These are phyloP conservation scores for Sporothrix euskadiensis DNA, from an alignment of 2,329 filamentous ascomycete species.

Conservation along the genomic window DNA sequence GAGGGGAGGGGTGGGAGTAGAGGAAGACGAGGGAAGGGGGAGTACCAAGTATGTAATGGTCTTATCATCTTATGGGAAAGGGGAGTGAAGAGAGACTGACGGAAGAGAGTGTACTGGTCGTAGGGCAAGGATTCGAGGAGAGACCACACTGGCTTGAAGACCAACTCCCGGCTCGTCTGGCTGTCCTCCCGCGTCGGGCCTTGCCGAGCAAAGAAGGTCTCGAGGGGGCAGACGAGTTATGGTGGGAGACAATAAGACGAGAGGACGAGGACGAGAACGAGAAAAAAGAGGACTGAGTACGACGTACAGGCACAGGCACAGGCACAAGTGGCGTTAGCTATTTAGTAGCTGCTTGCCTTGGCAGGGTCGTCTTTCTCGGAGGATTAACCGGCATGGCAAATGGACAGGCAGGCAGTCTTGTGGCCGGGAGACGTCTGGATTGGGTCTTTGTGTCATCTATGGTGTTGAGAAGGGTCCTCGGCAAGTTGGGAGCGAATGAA, in stretches of 20 bases:
- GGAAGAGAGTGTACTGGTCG: neutral
- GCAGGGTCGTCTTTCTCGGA: slow-evolving; percentile 2
- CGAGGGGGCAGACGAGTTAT: neutral
- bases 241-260: neutral
- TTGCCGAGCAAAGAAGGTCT: neutral
- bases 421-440: neutral
- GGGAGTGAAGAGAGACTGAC: neutral
- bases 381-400: neutral
- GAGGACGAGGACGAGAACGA: neutral
- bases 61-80: neutral
- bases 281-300: neutral
- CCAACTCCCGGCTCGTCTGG: neutral
- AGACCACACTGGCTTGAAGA: neutral
- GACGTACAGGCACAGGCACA: neutral
- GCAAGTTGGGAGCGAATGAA: neutral
- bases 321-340: neutral
- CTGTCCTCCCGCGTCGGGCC: slow-evolving; percentile 4
- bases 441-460: neutral
- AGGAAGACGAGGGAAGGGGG: neutral
- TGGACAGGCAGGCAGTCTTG: no score
- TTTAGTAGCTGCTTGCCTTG: neutral
- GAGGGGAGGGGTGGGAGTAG: neutral
- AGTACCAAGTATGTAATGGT: neutral
- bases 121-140: no score
- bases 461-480: neutral